Base-by-base conservation (phyloP, 2,329 filamentous ascomycete species). In the Volutella citrinella region DNA sequence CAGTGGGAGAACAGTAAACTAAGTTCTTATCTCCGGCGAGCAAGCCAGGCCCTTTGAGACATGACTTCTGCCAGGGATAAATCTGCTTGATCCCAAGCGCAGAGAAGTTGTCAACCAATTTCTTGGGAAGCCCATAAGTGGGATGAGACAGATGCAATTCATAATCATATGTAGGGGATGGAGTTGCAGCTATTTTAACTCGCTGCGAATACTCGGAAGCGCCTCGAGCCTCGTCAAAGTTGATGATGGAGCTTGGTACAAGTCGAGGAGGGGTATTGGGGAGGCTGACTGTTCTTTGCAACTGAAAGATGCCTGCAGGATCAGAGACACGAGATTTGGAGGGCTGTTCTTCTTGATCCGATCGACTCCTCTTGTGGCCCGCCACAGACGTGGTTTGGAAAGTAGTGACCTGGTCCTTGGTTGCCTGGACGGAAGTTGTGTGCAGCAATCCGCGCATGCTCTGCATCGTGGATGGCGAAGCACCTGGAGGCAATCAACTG, bases 41-140 rank as follows among this genome's bases (percentile, higher is more conserved):
- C 13, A 88, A 67, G 0, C 83, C 82, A 5, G 76, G 78, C 1
- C 79, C 78, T 33, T 83, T 66, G 7, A 90, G 68, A 51, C 85
- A 90, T 37, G 80, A 78, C 31, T 83, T 83, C 59, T 89, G 85
- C 85, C 85, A 90, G 3, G 82, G 81, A 49, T 89, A 89, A 39
- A 89, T 89, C 45, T 73, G 75, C 24, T 69, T 74, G 36, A 90
- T 83, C n/a, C 84, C 84, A 23, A 85, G 65, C 0, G 66, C 61
- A 29, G 69, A 70, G 51, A 89, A 75, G 50, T 88, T 89, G 13
- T 68, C 60, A 4, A 85, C 74, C 23, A 89, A 63, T 16, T 67
- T 59, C 1, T 60, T 45, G 4, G 82, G 79, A 11, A 90, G 65
- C 8, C 66, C 74, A 62, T 88, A 90, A 23, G 63, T 64, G 2